These are phyloP conservation scores for Penicillium sp. DNA, from an alignment of 2,329 filamentous ascomycete genomes.

Conservation along the genomic window DNA sequence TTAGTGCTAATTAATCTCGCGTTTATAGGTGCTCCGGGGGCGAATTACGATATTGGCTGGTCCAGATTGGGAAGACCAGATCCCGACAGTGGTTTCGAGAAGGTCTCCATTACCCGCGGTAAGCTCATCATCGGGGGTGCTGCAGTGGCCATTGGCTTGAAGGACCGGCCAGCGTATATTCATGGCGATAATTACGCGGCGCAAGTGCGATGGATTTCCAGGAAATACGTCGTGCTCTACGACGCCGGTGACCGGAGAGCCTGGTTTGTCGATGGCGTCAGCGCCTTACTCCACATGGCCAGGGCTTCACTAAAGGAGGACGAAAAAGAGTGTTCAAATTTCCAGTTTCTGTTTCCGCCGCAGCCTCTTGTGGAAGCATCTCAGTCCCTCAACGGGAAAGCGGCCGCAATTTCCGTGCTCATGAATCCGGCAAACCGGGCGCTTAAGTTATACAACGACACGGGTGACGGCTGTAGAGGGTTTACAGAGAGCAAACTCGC, in stretches of 20 bases:
- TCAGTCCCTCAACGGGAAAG: background rate
- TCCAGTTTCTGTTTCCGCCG: background rate
- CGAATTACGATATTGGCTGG: conserved; percentile 10
- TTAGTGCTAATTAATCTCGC: background rate
- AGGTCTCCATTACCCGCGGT: background rate
- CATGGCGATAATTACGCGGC: conserved; percentile 15
- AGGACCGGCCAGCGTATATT: background rate
- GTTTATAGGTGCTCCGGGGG: background rate
- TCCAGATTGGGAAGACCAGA: background rate
- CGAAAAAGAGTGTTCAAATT: background rate
- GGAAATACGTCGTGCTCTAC: conserved; percentile 31
- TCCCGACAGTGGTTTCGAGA: background rate
- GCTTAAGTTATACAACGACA: too few species aligned
- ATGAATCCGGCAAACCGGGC: background rate
- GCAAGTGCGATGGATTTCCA: conserved; percentile 35
- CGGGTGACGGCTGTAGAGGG: too few species aligned
- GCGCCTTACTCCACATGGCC: conserved; percentile 45
- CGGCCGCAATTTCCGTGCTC: background rate
- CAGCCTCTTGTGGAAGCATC: background rate
- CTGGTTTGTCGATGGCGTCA: conserved; percentile 44
- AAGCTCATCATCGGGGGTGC: background rate
- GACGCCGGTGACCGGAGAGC: conserved; percentile 35
- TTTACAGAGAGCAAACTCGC: background rate
- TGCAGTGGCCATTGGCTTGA: background rate
- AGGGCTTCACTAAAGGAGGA: conserved; percentile 26